These are phyloP conservation scores for Kluyveromyces marxianus DNA, from an alignment of 1,139 yeast genomes.

Conservation along the genomic window DNA sequence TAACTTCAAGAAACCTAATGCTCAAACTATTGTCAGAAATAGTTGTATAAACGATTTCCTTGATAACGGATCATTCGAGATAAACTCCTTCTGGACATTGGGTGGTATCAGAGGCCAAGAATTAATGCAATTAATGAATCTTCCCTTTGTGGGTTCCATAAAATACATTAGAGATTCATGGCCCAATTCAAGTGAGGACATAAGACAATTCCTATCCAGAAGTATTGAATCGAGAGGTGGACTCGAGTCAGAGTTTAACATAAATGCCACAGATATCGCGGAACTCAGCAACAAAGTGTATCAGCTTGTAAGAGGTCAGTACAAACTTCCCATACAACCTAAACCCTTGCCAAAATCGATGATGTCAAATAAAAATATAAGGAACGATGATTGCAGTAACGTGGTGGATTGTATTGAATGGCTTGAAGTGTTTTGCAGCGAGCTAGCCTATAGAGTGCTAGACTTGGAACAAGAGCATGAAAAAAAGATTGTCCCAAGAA, in stretches of 20 bases:
- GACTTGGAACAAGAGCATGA: constrained; percentile 68
- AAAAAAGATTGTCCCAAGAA: constrained; percentile 43
- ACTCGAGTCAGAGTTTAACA: constrained; percentile 15
- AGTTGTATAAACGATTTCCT: constrained; percentile 46
- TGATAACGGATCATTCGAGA: constrained; percentile 42
- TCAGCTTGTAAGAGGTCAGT: constrained; percentile 58
- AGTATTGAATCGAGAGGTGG: constrained; percentile 20
- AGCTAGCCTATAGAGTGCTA: constrained; percentile 57
- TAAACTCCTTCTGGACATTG: constrained; percentile 78
- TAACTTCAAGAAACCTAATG: constrained; percentile 75
- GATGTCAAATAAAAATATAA: constrained; percentile 80
- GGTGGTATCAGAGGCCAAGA: constrained; percentile 83
- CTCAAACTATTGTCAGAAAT: constrained; percentile 67
- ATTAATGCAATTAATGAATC: constrained; percentile 39
- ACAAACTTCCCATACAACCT: constrained; percentile 44
- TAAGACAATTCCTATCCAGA: constrained; percentile 26
- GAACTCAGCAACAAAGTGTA: constrained; percentile 45
- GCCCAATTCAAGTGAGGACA: constrained; percentile 22
- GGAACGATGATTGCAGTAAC: constrained; percentile 46
- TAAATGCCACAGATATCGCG: constrained; percentile 27
- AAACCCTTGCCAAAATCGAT: constrained; percentile 70
- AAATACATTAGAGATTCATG: constrained; percentile 43
- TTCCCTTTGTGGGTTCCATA: constrained; percentile 40
- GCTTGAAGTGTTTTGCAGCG: constrained; percentile 80
- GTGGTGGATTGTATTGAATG: constrained; percentile 62